A percentile compares a stretch with the other conserved stretches of the same genome.
These are phyloP conservation scores for Candida smagusa DNA, from an alignment of 1,139 yeast species.

Conservation along the genomic window DNA sequence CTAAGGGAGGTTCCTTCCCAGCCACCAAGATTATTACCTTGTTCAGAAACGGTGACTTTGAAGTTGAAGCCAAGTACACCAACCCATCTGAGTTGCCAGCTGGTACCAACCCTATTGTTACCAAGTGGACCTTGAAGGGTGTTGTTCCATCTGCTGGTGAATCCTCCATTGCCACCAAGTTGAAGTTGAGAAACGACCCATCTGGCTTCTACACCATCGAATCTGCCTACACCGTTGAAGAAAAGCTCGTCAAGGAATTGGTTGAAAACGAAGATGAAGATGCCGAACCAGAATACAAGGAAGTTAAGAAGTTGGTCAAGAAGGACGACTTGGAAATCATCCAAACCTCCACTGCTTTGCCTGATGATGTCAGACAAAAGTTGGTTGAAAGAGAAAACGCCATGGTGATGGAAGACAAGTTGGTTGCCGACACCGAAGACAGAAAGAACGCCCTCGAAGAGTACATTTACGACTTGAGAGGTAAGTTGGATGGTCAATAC, in stretches of 20 bases:
- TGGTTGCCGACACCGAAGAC: conserved; percentile 98
- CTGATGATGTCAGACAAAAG: conserved; percentile 58
- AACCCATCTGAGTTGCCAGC: conserved; percentile 68
- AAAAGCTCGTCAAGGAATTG: conserved; percentile 80
- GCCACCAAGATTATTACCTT: conserved; percentile 92
- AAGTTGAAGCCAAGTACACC: conserved; percentile 83
- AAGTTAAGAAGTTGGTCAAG: conserved; percentile 92
- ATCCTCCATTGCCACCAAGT: conserved; percentile 78
- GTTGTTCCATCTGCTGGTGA: conserved; percentile 78
- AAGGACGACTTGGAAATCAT: conserved; percentile 69
- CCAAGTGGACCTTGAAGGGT: conserved; percentile 85
- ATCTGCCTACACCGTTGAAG: conserved; percentile 93
- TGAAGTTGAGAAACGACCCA: conserved; percentile 95
- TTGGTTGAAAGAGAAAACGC: conserved; percentile 80
- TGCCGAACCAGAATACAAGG: conserved; percentile 84
- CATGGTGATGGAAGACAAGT: conserved; percentile 86
- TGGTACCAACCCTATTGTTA: conserved; percentile 65
- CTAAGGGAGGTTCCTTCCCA: conserved; percentile 90
- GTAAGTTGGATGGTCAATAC: conserved; percentile 91
- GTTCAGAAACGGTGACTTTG: conserved; percentile 88
- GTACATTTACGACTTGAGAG: conserved; percentile 96
- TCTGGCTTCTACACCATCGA: conserved; percentile 93
- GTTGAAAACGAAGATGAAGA: conserved; percentile 61
- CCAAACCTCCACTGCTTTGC: conserved; percentile 60
- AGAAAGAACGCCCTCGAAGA: conserved; percentile 98